Evolutionary conservation across 352 stramenopile species (phyloP), one percentile per base, ranked within the genome.

Genomic region (Phytophthora capsici): DNA sequence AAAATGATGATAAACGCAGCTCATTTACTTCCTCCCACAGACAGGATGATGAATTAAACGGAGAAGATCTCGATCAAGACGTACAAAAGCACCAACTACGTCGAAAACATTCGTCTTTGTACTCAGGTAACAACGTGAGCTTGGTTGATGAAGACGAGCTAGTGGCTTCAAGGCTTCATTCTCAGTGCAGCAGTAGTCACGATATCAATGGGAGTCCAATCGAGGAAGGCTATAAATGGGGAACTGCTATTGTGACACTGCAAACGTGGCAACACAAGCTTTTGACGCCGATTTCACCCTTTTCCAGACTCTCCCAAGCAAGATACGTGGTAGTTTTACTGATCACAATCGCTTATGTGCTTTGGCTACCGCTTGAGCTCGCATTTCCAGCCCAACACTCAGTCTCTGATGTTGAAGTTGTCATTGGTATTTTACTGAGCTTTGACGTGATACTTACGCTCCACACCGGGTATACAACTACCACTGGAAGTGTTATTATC

Each of bases 291-390:
- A 63, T 85, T 13, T 83, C 73, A 4, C 80, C 70, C 0, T 76
- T 66, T 28, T 82, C 75, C 0, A 69, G 34, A 1, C 20, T 76
- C 1, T 70, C 67, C 2, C 69, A 72, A 3, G 44, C 67, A 14
- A 68, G 78, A 5, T 63, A 71, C 4, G 30, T 41, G 0, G 9
- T 73, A 2, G 41, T 84, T 9, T 20, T 81, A 28, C 6, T 77
- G 20, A 46, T 56, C 7, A 71, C 76, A 10, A 12, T 71, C 13
- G 37, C 45, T 34, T 78, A 87, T 25, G 44, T 77, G 0, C 32
- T 86, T 4, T 69, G 55, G 19, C 77, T 82, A 40, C 80, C 82
- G 0, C 22, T 86, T n/a, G 47, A 65, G 1, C 57, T 75, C 2
- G 78, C 76, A 2, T 89, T 86, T 63, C 45, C 70, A 0, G 36